Base-by-base conservation (phyloP, 768 basidiomycete genomes). In the Tricholoma bakamatsutake region DNA sequence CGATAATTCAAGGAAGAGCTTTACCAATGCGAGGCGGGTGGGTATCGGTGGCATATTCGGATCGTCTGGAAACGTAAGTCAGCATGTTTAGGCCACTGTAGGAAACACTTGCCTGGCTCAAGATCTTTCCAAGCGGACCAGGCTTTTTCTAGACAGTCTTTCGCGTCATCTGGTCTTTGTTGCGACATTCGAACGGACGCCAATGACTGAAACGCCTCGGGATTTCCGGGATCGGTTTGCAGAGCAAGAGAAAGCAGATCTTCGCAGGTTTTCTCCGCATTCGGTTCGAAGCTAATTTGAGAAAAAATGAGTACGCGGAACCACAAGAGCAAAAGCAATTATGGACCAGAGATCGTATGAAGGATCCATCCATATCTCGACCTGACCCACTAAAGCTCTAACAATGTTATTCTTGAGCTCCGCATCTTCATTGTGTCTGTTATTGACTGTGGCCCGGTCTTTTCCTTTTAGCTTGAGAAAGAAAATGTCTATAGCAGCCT, bases 351-450 rank as follows among this genome's bases (percentile, higher is more conserved):
- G 75, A 76, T 95, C 92, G 61, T 87, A 86, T 1, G 80, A 79
- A 30, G 88, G 88, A 63, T 94, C 90, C 93, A 97, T 96, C 93
- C 93, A 97, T 13, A 95, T 89, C 67, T 96, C 94, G 24, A 95
- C 87, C 80, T 94, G 93, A 7, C 88, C 88, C 30, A 93, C 79
- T 18, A 94, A 78, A 7, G 90, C 91, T 39, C 87, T 78, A 10
- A 93, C 85, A 54, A 87, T 84, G 64, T 83, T 90, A 31, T 70
- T 78, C 64, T 76, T 84, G 48, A 84, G 67, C 61, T 90, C 86
- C 2, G 74, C 66, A 55, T 88, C 84, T 59, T 81, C 82, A 50
- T 69, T 75, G 56, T 66, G 71, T 6, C 62, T 42, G 15, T 61
- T 70, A 13, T 71, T 69, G 4, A 68, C 70, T 28, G 71, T 66